Percentiles rank a stretch among this genome's conserved stretches.
phyloP scores from a whole-genome alignment of 352 stramenopile species.

The Halophytophthora batemanensis region DNA sequence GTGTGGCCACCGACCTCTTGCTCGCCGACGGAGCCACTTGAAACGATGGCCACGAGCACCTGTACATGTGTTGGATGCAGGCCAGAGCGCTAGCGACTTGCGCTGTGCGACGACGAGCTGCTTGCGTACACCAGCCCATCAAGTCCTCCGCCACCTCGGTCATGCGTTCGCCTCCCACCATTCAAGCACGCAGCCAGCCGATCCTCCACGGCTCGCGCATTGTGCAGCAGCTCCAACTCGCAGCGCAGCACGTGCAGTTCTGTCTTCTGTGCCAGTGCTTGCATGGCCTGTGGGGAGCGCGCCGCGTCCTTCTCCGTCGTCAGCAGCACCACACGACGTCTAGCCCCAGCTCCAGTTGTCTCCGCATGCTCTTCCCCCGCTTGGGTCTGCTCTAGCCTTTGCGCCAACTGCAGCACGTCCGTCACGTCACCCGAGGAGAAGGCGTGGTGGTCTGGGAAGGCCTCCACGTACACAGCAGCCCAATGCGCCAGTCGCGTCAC shows the following conservation, averaged over 20 bases:
- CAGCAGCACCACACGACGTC: conserved; percentile 33
- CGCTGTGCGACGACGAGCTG: too few species aligned
- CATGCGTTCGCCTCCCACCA: too few species aligned
- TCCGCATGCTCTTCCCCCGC: too few species aligned
- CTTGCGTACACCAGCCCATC: too few species aligned
- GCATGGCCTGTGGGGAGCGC: conserved; percentile 18
- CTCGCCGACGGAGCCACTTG: too few species aligned
- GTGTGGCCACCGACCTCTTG: too few species aligned
- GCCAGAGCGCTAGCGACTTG: too few species aligned
- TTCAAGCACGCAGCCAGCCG: conserved; percentile 7
- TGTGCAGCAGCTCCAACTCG: conserved; percentile 36
- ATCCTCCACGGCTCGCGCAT: conserved; percentile 12
- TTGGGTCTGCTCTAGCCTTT: conserved; percentile 19
- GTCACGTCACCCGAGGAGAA: conserved; percentile 38
- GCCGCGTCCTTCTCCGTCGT: conserved; percentile 71
- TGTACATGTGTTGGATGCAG: too few species aligned
- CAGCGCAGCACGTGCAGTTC: conserved; percentile 35
- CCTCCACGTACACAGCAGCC: conserved; percentile 31
- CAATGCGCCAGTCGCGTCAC: conserved; percentile 33
- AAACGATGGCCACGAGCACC: too few species aligned
- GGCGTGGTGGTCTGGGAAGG: conserved; percentile 61
- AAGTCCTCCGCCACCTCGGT: too few species aligned
- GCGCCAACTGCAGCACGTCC: conserved; percentile 19
- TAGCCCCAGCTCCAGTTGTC: too few species aligned
- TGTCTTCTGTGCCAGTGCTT: conserved; percentile 9